phyloP scores from a whole-genome alignment of 257 asterid species.

The Salvia rosmarinus region DNA sequence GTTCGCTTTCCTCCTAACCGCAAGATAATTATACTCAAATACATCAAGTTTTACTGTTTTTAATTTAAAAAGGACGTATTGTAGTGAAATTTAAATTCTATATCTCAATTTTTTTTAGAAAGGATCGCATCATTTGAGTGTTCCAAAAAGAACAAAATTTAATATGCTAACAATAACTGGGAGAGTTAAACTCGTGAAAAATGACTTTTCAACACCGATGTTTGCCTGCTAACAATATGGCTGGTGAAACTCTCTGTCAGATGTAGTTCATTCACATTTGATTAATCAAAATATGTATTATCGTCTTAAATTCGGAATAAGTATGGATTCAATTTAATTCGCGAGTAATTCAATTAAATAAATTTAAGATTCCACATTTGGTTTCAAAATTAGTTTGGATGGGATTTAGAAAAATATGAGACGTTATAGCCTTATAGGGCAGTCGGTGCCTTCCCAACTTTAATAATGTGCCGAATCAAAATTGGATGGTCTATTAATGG shows the following conservation, averaged over 20 bases:
- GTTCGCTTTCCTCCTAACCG: background rate
- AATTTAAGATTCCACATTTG: background rate
- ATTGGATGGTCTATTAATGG: background rate
- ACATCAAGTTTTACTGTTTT: background rate
- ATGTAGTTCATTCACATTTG: background rate
- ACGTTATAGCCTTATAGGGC: slow-evolving; percentile 23
- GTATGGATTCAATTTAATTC: background rate
- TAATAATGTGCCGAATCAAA: slow-evolving; percentile 4
- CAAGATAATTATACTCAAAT: background rate
- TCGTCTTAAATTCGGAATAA: background rate
- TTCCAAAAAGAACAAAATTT: too few relatives aligned
- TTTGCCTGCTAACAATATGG: too few relatives aligned
- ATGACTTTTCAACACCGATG: too few relatives aligned
- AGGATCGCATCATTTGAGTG: background rate
- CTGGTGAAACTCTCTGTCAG: background rate
- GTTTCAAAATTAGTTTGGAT: background rate
- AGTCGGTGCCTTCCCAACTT: slow-evolving; percentile 32
- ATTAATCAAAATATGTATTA: background rate
- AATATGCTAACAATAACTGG: too few relatives aligned
- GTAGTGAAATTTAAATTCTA: background rate
- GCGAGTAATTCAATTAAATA: background rate
- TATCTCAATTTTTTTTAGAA: background rate
- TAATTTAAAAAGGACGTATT: too few relatives aligned
- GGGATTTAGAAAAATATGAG: background rate
- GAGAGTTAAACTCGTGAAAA: too few relatives aligned